A percentile compares a stretch with the other conserved stretches of the same genome.
These are phyloP conservation scores for Fusarium continuum DNA, from an alignment of 2,329 filamentous ascomycete species.

Conservation along the genomic window DNA sequence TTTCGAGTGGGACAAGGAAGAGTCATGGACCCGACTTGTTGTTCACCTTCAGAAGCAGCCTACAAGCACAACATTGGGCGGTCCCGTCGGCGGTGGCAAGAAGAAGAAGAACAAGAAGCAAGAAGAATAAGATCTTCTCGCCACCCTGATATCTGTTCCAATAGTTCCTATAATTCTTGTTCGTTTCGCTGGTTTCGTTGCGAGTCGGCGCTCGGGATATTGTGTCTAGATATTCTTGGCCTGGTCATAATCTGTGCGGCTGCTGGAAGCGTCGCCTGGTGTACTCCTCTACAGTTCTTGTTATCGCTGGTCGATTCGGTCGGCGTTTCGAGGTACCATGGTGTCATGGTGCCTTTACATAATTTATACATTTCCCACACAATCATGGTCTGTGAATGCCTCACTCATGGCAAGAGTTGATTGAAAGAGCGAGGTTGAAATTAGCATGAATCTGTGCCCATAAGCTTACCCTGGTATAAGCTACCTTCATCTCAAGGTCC, in stretches of 20 bases:
- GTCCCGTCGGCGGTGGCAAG: slow-evolving; percentile 64
- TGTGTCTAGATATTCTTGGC: slow-evolving; percentile 55
- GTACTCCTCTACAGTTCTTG: slow-evolving; percentile 42
- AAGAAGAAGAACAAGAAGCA: slow-evolving; percentile 78
- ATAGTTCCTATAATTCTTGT: slow-evolving; percentile 52
- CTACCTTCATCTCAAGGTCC: background rate
- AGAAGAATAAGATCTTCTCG: slow-evolving; percentile 49
- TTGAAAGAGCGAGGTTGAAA: background rate
- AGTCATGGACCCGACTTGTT: slow-evolving; percentile 86
- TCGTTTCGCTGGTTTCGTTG: slow-evolving; percentile 53
- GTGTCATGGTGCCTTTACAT: slow-evolving; percentile 28
- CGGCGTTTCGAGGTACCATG: slow-evolving; percentile 24
- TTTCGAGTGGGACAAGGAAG: slow-evolving; percentile 96
- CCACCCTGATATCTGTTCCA: slow-evolving; percentile 51
- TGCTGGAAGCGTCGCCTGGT: slow-evolving; percentile 43
- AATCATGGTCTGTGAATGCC: background rate
- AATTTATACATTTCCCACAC: slow-evolving; percentile 35
- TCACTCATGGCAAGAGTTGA: background rate
- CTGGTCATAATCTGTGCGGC: slow-evolving; percentile 43
- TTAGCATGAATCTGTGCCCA: background rate
- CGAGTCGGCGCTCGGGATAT: slow-evolving; percentile 55
- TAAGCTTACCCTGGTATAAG: background rate
- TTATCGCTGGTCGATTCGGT: slow-evolving; percentile 34
- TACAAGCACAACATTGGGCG: slow-evolving; percentile 51
- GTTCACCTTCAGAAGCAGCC: slow-evolving; percentile 84